phyloP scores from a whole-genome alignment of 169 alveolate genomes.

The Plasmodium malariae region DNA sequence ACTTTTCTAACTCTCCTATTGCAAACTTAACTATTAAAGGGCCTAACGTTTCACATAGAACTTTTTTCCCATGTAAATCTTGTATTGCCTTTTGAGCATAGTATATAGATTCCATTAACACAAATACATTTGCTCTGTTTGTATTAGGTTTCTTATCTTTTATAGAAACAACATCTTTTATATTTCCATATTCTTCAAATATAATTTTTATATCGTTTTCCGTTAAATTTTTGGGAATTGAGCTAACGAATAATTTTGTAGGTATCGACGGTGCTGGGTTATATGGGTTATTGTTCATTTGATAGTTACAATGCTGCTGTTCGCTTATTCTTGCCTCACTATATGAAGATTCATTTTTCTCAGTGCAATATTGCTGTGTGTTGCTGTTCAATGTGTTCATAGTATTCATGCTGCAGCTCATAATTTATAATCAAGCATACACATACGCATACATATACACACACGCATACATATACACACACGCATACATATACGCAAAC shows the following conservation, averaged over 20 bases:
- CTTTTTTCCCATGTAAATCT: conserved; percentile 85
- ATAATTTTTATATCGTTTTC: conserved; percentile 86
- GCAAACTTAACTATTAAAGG: conserved; percentile 91
- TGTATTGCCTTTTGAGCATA: conserved; percentile 92
- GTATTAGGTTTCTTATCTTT: conserved; percentile 88
- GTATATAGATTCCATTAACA: conserved; percentile 89
- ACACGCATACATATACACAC: too few species aligned
- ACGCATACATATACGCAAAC: too few species aligned
- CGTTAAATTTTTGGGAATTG: conserved; percentile 89
- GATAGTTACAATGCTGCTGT: conserved; percentile 38
- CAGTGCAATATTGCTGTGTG: conserved; percentile 37
- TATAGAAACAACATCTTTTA: conserved; percentile 87
- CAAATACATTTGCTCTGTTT: conserved; percentile 89
- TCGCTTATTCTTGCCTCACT: conserved; percentile 45
- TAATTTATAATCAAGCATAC: background rate
- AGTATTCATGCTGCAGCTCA: conserved; percentile 10
- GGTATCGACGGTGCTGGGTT: conserved; percentile 93
- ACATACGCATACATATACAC: background rate
- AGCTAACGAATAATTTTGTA: conserved; percentile 90
- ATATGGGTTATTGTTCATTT: conserved; percentile 80
- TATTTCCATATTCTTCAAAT: conserved; percentile 90
- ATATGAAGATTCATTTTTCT: conserved; percentile 34
- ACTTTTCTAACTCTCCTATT: conserved; percentile 90
- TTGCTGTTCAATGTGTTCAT: conserved; percentile 35
- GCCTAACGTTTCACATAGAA: conserved; percentile 88